Percentiles rank a stretch among this genome's conserved stretches.
Evolutionary conservation across 352 stramenopile species (phyloP).

Genomic region (Globisporangium nunn): DNA sequence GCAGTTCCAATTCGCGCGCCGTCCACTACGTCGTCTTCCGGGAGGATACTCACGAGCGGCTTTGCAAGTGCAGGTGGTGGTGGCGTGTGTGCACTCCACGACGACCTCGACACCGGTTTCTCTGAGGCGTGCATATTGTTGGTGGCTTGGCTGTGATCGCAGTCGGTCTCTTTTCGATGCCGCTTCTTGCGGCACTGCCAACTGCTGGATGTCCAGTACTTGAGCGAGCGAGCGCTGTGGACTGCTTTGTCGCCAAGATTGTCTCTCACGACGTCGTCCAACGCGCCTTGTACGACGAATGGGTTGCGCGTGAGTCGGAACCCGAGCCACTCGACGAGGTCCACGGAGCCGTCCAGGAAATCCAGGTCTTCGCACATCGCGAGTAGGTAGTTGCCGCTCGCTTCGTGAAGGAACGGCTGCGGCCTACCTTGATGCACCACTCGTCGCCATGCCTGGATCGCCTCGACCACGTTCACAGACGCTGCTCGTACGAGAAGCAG

Average conservation of each 20-base stretch:
- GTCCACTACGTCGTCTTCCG: constrained; percentile 38
- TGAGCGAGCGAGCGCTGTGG: constrained; percentile 15
- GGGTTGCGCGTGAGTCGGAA: constrained; percentile 48
- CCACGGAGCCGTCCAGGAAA: constrained; percentile 33
- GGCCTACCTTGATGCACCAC: constrained; percentile 27
- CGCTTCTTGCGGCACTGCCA: constrained; percentile 13
- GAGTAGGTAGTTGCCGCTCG: constrained; percentile 40
- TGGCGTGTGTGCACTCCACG: constrained; percentile 3
- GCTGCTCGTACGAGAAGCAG: constrained; percentile 40
- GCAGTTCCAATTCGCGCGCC: constrained; percentile 26
- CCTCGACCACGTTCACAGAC: constrained; percentile 54
- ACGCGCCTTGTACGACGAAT: constrained; percentile 29
- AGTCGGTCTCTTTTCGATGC: background rate
- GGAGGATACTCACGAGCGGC: constrained; percentile 38
- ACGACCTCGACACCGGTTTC: background rate
- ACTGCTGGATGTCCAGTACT: constrained; percentile 22
- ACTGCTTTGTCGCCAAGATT: constrained; percentile 9
- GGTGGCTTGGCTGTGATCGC: background rate
- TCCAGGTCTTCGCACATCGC: constrained; percentile 46
- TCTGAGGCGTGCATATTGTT: background rate
- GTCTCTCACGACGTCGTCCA: constrained; percentile 23
- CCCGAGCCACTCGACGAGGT: constrained; percentile 44
- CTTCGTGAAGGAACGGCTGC: constrained; percentile 25
- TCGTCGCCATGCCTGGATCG: constrained; percentile 30
- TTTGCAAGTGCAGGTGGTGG: constrained; percentile 26